Conservation (phyloP, 1,284 basidiomycete genomes). For the Ceratobasidium sp. region DNA sequence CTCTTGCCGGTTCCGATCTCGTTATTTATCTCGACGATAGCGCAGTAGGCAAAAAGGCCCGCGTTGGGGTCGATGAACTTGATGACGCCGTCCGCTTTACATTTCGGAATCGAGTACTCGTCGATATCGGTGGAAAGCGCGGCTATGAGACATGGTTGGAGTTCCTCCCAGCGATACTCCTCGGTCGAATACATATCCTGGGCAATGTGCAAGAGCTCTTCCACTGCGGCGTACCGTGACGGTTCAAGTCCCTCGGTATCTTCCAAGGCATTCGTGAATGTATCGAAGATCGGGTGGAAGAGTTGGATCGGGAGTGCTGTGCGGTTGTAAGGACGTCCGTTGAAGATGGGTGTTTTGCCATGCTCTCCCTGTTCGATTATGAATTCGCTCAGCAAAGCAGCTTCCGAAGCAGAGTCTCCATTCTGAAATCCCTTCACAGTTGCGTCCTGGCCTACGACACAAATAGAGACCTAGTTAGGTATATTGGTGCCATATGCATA, state of each 20-base stretch:
- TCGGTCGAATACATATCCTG: not conserved
- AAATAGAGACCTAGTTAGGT: too few species aligned
- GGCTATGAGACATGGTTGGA: too few species aligned
- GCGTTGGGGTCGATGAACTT: too few species aligned
- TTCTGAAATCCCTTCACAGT: not conserved
- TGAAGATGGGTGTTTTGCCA: not conserved
- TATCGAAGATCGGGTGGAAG: conserved; percentile 20
- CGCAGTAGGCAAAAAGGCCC: too few species aligned
- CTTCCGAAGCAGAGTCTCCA: not conserved
- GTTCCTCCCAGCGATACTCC: not conserved
- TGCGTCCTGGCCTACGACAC: not conserved
- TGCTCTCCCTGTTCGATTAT: not conserved
- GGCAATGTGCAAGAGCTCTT: not conserved
- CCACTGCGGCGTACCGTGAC: too few species aligned
- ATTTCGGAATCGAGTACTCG: too few species aligned
- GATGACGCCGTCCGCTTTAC: too few species aligned
- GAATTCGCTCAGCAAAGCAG: not conserved
- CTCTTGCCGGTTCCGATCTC: conserved; percentile 20
- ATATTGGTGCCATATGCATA: too few species aligned
- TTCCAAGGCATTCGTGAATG: not conserved
- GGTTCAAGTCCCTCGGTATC: not conserved
- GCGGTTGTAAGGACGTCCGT: not conserved
- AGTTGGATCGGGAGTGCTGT: not conserved
- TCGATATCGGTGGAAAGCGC: too few species aligned
- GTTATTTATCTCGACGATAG: not conserved